Percentiles rank a stretch among this genome's conserved stretches.
Conservation (phyloP, 305 asterid species). For the Rubia balearica region DNA sequence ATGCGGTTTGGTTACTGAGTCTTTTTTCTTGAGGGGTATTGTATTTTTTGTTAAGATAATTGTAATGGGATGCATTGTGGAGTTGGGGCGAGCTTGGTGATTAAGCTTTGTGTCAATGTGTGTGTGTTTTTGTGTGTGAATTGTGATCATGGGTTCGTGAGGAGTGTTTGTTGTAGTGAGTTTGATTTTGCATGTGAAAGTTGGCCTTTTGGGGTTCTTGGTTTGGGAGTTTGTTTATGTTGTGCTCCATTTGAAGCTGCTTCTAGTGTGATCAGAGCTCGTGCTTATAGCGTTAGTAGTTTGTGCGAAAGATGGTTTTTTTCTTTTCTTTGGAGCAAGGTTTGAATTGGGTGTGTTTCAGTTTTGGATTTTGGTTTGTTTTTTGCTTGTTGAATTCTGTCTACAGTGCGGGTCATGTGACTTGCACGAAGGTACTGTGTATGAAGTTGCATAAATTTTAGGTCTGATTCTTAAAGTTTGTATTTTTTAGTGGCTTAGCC, state of each 20-base stretch:
- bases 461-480: background rate
- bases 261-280: background rate
- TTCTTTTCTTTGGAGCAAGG: background rate
- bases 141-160: background rate
- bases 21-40: background rate
- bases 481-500: background rate
- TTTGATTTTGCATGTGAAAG: background rate
- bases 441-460: background rate
- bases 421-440: background rate
- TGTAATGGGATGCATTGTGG: background rate
- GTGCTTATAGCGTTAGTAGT: background rate
- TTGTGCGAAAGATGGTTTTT: background rate
- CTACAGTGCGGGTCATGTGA: background rate
- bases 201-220: background rate
- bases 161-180: background rate
- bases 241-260: background rate
- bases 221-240: background rate
- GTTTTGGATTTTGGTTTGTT: background rate
- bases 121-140: background rate
- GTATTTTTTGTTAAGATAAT: background rate
- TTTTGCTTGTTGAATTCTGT: background rate
- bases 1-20: background rate
- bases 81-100: conserved; percentile 1
- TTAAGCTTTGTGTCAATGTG: background rate
- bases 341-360: background rate